Evolutionary conservation across 208 protist species (phyloP), one percentile per base, ranked within the genome.

Genomic region (Trypanosomatidae sp.): DNA sequence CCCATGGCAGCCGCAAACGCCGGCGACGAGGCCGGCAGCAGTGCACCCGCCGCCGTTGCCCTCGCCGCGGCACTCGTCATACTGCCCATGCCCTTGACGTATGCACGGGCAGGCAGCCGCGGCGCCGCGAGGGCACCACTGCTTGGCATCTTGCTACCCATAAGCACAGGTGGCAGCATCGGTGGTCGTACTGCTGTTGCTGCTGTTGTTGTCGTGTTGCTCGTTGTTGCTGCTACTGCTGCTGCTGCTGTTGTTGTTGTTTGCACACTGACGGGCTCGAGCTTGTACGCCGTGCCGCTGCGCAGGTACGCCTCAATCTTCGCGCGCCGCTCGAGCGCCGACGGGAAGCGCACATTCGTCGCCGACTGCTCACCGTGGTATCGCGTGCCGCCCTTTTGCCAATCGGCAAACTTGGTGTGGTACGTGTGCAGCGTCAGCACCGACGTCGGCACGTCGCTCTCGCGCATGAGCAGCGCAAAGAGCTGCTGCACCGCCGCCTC

Each of bases 321-420:
- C n/a, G 66, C 13, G 8, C 68, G 79, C 19, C 83, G 73, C 33
- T 88, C 77, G 19, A 65, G 52, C 6, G 64, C 83, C 20, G 78
- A 88, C 13, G 83, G 78, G 47, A 92, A 92, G 11, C 78, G 73
- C 0, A 92, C 67, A 48, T 92, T 92, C 2, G 78, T 45, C 0
- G 63, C 41, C n/a, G 54, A 48, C 46, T 82, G 63, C 20, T 73
- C 72, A 0, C 71, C 68, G 6, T 39, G 68, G 67, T 92, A 92
- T 2, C 83, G 77, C 7, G 83, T 92, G 33, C 83, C 83, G 21
- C 83, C 83, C 56, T 92, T 88, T 26, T 82, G 45, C 78, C 83
- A 92, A 56, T 92, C 83, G 46, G 80, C 49, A 56, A 74, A 92
- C 61, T 92, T 92, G 37, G 68, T 84, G 48, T 69, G 60, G 45